Evolutionary conservation across 2,329 filamentous ascomycete genomes (phyloP).

Genomic region (Talaromyces sp.): DNA sequence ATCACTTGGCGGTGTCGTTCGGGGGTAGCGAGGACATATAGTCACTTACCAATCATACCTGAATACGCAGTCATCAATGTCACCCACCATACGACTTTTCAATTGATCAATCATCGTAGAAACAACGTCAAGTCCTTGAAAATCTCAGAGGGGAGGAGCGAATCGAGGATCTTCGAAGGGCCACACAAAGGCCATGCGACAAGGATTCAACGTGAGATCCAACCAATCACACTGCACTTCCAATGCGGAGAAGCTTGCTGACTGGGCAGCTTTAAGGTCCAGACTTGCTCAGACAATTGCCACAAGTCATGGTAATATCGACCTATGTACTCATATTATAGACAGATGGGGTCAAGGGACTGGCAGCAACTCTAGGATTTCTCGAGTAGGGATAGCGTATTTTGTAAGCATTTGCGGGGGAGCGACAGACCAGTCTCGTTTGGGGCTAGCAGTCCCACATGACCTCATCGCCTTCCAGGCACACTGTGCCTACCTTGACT

Average conservation of each 20-base stretch:
- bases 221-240: neutral
- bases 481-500: neutral
- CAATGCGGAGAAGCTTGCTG: neutral
- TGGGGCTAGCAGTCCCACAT: neutral
- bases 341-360: neutral
- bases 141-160: neutral
- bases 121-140: neutral
- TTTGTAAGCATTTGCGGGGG: neutral
- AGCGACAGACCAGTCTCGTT: neutral
- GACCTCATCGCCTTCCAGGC: slow-evolving; percentile 16
- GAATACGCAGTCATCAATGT: neutral
- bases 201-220: neutral
- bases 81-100: neutral
- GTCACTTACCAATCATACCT: neutral
- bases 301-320: too few species aligned
- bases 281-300: neutral
- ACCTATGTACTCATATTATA: too few species aligned
- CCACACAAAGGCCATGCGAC: neutral
- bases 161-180: neutral
- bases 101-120: neutral
- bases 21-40: too few species aligned
- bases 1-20: too few species aligned
- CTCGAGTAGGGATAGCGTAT: neutral
- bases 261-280: neutral
- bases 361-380: neutral